A percentile compares a stretch with the other conserved stretches of the same genome.
Evolutionary conservation across 2,329 filamentous ascomycete genomes (phyloP).

Genomic region (Xylaria sp.): DNA sequence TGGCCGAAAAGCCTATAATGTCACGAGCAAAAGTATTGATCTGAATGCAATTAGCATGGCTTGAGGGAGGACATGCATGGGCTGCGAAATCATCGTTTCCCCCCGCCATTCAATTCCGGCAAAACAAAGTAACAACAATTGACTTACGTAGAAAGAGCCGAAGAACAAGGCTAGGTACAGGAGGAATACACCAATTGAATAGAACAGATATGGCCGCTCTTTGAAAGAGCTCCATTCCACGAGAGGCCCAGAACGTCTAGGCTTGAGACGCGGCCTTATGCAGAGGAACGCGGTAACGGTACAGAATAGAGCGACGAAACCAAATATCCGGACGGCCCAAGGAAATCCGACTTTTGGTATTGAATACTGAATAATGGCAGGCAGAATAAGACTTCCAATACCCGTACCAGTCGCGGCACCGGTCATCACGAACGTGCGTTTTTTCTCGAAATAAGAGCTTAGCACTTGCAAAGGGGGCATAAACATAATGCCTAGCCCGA

Average conservation of each 20-base stretch:
- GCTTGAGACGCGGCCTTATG: slow-evolving; percentile 17
- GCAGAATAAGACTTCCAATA: slow-evolving; percentile 71
- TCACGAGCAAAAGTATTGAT: slow-evolving; percentile 54
- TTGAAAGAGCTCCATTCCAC: slow-evolving; percentile 22
- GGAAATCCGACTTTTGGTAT: slow-evolving; percentile 70
- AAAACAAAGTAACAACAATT: not conserved
- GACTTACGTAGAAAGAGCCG: slow-evolving; percentile 40
- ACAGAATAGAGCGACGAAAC: slow-evolving; percentile 57
- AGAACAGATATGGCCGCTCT: slow-evolving; percentile 21
- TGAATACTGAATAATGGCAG: slow-evolving; percentile 65
- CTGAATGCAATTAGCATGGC: slow-evolving; percentile 27
- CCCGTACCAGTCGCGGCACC: slow-evolving; percentile 69
- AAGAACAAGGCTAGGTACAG: slow-evolving; percentile 41
- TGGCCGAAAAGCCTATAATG: slow-evolving; percentile 58
- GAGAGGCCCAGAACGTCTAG: slow-evolving; percentile 9
- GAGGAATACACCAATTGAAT: slow-evolving; percentile 31
- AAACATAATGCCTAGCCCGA: slow-evolving; percentile 61
- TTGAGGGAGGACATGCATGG: not conserved
- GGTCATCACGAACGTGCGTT: slow-evolving; percentile 67
- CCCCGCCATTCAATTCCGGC: too few relatives aligned
- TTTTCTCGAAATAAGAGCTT: slow-evolving; percentile 65
- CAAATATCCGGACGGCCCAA: slow-evolving; percentile 71
- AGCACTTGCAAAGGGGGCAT: slow-evolving; percentile 61
- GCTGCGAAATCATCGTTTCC: not conserved
- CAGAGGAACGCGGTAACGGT: slow-evolving; percentile 11